Percentiles rank a stretch among this genome's conserved stretches.
These are phyloP conservation scores for Leccinum fallax DNA, from an alignment of 1,284 basidiomycete species.

Conservation along the genomic window DNA sequence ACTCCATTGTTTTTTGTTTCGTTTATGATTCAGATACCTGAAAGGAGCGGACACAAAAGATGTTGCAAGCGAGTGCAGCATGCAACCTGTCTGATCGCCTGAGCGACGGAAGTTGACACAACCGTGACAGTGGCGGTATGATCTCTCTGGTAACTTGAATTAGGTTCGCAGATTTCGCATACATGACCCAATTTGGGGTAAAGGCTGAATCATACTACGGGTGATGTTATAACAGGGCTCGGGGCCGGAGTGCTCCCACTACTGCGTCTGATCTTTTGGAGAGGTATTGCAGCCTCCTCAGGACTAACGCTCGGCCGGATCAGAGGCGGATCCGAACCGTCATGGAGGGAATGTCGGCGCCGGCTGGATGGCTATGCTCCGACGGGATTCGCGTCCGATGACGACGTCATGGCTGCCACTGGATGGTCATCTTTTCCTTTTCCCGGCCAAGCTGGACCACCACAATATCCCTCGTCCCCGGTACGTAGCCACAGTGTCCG, in stretches of 20 bases:
- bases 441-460: neutral
- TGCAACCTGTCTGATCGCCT: neutral
- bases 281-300: slow-evolving; percentile 45
- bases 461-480: neutral
- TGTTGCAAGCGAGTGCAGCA: neutral
- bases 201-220: neutral
- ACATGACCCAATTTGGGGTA: neutral
- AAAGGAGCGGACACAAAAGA: neutral
- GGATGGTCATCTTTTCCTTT: neutral
- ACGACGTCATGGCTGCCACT: slow-evolving; percentile 11
- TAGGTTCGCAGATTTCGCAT: neutral
- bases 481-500: neutral
- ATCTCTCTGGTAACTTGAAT: neutral
- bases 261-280: slow-evolving; percentile 42
- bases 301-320: slow-evolving; percentile 44
- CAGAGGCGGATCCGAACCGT: slow-evolving; percentile 48
- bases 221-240: neutral
- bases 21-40: neutral
- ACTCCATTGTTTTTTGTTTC: neutral
- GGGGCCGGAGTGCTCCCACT: slow-evolving; percentile 12
- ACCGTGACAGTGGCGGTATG: neutral
- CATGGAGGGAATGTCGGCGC: slow-evolving; percentile 45
- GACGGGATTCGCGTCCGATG: slow-evolving; percentile 38
- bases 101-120: neutral
- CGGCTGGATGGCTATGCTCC: neutral